Base-by-base conservation (phyloP, 1,284 basidiomycete genomes). In the Rhodotorula glutinis region DNA sequence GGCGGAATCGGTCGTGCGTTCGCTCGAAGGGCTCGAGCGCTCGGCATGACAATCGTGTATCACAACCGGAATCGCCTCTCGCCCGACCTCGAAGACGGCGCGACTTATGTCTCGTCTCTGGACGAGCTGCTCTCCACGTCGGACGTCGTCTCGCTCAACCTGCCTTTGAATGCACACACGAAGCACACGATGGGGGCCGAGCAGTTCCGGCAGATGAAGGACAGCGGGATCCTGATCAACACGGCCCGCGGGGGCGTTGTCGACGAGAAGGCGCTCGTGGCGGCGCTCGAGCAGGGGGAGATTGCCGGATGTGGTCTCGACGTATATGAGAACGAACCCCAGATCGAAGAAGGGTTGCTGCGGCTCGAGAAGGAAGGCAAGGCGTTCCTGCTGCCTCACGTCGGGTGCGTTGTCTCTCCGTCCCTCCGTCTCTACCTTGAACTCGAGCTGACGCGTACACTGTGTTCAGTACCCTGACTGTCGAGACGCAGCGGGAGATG, bases 181-280 rank as follows among this genome's bases (percentile, higher is more conserved):
- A 84, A 86, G 60, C 85, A 87, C 3, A 80, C 88, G 29, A 88
- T 97, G 7, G 88, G 87, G 2, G 88, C 88, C 77, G 84, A 84
- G 71, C 86, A 88, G 82, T 92, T 96, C 67, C 81, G 86, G 58
- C 82, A 83, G 76, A 83, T 96, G 83, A 94, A 90, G 82, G 85
- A 85, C 62, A 89, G 89, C 11, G 83, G 87, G 1, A 83, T 92
- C 54, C 85, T 97, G 70, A 84, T 95, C 73, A 96, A 95, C 78
- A 95, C 92, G 3, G 92, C 92, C 27, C 82, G 92, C 52, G 92
- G 92, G 10, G 92, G 90, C 76, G 87, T 95, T 30, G 85, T 95
- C 53, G 90, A 94, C 72, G 91, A 95, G 78, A 86, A 85, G 5
- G 92, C 91, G 3, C 82, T 94, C 81, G 89, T 95, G 71, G 84